Evolutionary conservation across 2,329 filamentous ascomycete genomes (phyloP).

Genomic region (Fusarium scirpi): DNA sequence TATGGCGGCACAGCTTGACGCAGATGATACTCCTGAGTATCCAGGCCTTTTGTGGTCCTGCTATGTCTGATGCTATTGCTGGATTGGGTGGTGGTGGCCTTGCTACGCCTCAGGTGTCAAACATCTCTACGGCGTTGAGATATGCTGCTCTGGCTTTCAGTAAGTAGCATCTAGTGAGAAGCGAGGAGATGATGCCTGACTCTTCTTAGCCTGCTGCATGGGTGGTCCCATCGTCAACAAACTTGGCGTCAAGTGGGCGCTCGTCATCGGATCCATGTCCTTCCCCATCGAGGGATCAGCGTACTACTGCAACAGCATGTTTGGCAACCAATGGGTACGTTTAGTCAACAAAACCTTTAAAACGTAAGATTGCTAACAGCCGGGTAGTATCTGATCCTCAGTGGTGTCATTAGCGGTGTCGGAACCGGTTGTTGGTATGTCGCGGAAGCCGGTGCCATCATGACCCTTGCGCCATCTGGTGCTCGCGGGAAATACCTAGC

Average conservation of each 20-base stretch:
- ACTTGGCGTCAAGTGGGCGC: conserved; percentile 20
- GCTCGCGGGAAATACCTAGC: conserved; percentile 60
- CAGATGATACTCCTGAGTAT: conserved; percentile 28
- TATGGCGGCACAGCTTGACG: conserved; percentile 16
- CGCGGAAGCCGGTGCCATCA: conserved; percentile 61
- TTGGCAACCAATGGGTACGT: conserved; percentile 13
- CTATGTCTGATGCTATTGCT: conserved; percentile 20
- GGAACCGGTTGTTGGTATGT: conserved; percentile 63
- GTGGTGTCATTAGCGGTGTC: conserved; percentile 24
- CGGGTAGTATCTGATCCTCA: conserved; percentile 7
- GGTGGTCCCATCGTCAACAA: conserved; percentile 19
- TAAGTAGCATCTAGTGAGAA: neutral
- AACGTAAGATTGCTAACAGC: rapidly evolving
- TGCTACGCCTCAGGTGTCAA: conserved; percentile 14
- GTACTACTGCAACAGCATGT: conserved; percentile 23
- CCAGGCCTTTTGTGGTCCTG: conserved; percentile 15
- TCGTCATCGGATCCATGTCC: conserved; percentile 7
- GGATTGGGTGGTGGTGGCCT: conserved; percentile 19
- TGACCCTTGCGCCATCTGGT: conserved; percentile 60
- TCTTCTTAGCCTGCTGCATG: conserved; percentile 3
- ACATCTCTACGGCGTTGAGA: conserved; percentile 7
- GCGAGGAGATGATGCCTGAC: too few species aligned
- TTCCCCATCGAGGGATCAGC: conserved; percentile 6
- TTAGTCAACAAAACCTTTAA: rapidly evolving
- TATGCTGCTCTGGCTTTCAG: conserved; percentile 18